These are phyloP conservation scores for Chrysoporthe austroafricana DNA, from an alignment of 2,329 filamentous ascomycete genomes.

Conservation along the genomic window DNA sequence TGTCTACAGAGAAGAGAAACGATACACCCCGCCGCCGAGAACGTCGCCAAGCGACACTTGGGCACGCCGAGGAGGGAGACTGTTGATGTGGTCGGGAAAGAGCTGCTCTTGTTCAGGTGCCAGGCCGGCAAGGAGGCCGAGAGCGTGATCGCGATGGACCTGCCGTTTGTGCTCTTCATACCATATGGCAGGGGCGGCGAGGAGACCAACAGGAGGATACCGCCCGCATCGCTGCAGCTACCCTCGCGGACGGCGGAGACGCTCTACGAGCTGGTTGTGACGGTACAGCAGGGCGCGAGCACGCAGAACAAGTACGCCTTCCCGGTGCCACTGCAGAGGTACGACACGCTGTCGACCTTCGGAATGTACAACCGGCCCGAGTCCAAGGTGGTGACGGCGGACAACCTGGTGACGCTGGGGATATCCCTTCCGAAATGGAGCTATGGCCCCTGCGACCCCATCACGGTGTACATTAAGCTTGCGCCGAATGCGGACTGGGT, in stretches of 20 bases:
- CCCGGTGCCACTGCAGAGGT: conserved; percentile 86
- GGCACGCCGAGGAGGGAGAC: conserved; percentile 89
- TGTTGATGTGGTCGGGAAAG: conserved; percentile 91
- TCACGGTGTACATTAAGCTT: conserved; percentile 94
- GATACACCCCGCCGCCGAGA: conserved; percentile 95
- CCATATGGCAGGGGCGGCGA: conserved; percentile 90
- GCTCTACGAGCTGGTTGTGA: conserved; percentile 94
- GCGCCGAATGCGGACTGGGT: conserved; percentile 92
- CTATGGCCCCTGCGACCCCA: conserved; percentile 92
- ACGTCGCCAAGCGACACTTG: conserved; percentile 87
- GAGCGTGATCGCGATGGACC: conserved; percentile 90
- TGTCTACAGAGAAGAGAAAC: conserved; percentile 91
- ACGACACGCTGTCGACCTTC: conserved; percentile 96
- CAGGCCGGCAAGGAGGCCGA: conserved; percentile 83
- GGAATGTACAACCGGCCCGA: conserved; percentile 99
- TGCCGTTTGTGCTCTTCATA: conserved; percentile 97
- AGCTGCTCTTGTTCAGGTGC: conserved; percentile 89
- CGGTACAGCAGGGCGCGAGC: conserved; percentile 85
- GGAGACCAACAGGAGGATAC: conserved; percentile 86
- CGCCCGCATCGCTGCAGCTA: conserved; percentile 87
- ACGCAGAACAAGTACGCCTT: conserved; percentile 91
- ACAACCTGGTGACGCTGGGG: conserved; percentile 88
- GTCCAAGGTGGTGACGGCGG: conserved; percentile 80
- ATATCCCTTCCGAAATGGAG: conserved; percentile 95
- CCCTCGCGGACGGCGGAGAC: conserved; percentile 95